Evolutionary conservation across 768 basidiomycete genomes (phyloP), one percentile per base, ranked within the genome.

Genomic region (Gymnopilus junonius): DNA sequence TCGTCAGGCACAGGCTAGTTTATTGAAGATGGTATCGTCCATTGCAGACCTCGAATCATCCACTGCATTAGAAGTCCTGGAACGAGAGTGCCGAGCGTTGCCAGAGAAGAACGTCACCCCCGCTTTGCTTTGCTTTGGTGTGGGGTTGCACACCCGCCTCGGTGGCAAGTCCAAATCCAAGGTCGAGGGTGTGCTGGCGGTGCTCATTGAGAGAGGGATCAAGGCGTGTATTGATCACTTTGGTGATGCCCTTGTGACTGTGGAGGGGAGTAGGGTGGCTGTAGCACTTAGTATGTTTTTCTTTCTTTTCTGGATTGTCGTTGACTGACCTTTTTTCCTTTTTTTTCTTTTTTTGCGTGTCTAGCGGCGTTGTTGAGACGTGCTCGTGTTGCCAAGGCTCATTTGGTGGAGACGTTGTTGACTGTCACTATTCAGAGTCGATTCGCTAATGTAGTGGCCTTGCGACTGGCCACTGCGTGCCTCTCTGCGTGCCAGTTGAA

Each of bases 381-480:
- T 12, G 62, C 75, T 8, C 58, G 77, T 2, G 67, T 69, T 20
- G 69, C 84, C 34, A 89, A 89, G 65, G 65, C 80, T 0, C 85
- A 91, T 66, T 70, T 90, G 8, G 87, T 86, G 1, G 95, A 97
- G 62, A 88, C 92, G 1, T 73, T 94, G 17, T 65, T 95, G 20
- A 84, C 84, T 7, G 84, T 85, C 1, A 78, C 86, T 17, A 78
- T 92, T 43, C 90, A 89, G 70, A 78, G 83, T 60, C 83, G 83
- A n/a, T 76, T 96, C 17, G 66, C 76, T 1, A 79, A 83, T 57
- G 42, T 69, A 2, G 61, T 64, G 21, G 76, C 80, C 17, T 67
- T 90, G 2, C 70, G 77, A 1, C 74, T 93, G 14, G 78, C 85
- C 1, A 69, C 76, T 0, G 71, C 71, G 0, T 69, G 87, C 12